Base-by-base conservation (phyloP, 1,284 basidiomycete genomes). In the Apiotrichum gamsii region DNA sequence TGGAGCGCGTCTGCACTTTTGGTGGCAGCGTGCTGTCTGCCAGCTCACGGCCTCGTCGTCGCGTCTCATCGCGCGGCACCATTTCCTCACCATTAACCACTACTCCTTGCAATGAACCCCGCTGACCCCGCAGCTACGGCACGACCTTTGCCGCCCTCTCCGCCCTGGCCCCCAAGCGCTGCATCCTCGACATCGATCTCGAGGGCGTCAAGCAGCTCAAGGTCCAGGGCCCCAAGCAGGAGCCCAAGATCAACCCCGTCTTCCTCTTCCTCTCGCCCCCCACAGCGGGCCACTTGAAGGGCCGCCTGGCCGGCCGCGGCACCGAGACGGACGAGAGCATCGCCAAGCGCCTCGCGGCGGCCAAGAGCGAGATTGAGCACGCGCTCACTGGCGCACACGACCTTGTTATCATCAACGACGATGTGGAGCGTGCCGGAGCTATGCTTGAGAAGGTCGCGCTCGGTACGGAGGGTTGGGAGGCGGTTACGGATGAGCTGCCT, bases 231-330 rank as follows among this genome's bases (percentile, higher is more conserved):
- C 62, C 63, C 0, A 70, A 80, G 45, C 76, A 67, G 47, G 85
- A 59, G 55, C 69, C 77, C 0, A 73, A 81, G 43, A 75, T 98
- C 35, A 78, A 87, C 61, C 88, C 93, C 8, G 79, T 96, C 54
- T 96, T 85, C 74, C 80, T 96, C 59, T 99, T 99, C 74, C 82
- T 99, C 63, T 84, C 89, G 0, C 94, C 94, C 0, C 95, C 94
- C 0, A 81, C 82, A 9, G 75, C 95, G 63, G 35, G 76, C 8
- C 75, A 74, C 13, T 80, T 96, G 30, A 80, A 81, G 29, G 53
- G 72, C 8, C 83, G 95, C 33, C 78, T 98, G 8, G 76, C 78
- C 29, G 78, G 81, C 0, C 82, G 94, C 5, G 90, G 88, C 1
- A 97, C 95, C 10, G 94, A 98, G 69, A 80, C 82, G 5, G 81